Base-by-base conservation (phyloP, 2,329 filamentous ascomycete species). In the Tolypocladium inflatum region DNA sequence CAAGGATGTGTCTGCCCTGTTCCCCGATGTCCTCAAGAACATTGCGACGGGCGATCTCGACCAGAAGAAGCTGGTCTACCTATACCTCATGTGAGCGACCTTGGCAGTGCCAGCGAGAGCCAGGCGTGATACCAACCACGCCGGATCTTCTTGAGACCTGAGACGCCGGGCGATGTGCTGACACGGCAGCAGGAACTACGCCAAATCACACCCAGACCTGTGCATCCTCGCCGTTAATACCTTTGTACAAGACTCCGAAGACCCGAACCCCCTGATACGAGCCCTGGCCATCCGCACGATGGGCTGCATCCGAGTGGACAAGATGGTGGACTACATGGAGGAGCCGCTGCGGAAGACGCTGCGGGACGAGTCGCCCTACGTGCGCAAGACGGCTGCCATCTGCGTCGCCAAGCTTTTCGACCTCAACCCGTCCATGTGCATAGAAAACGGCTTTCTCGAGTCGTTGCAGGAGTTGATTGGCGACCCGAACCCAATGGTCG, bases 311-410 rank as follows among this genome's bases (percentile, higher is more conserved):
- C 82, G 94, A 58, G 94, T 99, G 58, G 94, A 97, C 66, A 99
- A 99, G 76, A 99, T 99, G 91, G 91, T 97, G 63, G 94, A 99
- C 71, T 99, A 99, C 73, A 97, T 99, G 93, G 94, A 97, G 73
- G 94, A 99, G 69, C 94, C 94, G 17, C 76, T 99, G 62, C 85
- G 94, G 66, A 99, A 99, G 78, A 99, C 94, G 15, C 79, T 99
- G 64, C 86, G 91, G 73, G 94, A 99, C 76, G 94, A 99, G 75
- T 97, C 93, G 54, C 94, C 94, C 0, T 99, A 99, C 73, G 94
- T 99, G 61, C 89, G 94, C 66, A 99, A 99, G 78, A 99, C 94
- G 2, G 94, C 94, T 50, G 94, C 93, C 45, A 94, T 99, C 64
- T 97, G 94, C 71, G 94, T 99, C 51, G 94, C 94, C 56, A 99